phyloP scores from a whole-genome alignment of 169 alveolate genomes.

The Babesia ovata region DNA sequence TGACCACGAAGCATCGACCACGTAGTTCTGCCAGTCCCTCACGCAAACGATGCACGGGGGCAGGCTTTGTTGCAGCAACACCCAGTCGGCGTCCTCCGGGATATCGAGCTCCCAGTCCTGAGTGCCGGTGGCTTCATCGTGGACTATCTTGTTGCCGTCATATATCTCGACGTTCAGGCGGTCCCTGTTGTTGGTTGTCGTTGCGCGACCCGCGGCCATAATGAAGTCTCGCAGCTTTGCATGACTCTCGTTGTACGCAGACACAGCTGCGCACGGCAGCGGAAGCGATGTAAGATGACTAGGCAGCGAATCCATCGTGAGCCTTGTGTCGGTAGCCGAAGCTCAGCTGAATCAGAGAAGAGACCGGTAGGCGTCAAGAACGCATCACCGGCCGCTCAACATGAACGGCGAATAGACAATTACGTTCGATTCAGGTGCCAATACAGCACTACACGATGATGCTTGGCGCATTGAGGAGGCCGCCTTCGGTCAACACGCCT shows the following conservation, averaged over 20 bases:
- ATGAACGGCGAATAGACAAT: no score
- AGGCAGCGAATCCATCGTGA: constrained; percentile 40
- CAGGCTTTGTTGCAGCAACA: constrained; percentile 13
- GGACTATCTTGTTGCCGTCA: neutral
- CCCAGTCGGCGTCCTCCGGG: constrained; percentile 33
- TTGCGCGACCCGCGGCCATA: constrained; percentile 21
- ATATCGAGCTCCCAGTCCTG: constrained; percentile 8
- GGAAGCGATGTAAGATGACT: constrained; percentile 34
- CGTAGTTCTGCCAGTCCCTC: constrained; percentile 59
- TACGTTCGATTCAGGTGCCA: no score
- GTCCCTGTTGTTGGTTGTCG: constrained; percentile 16
- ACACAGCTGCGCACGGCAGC: constrained; percentile 60
- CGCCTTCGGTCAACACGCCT: no score
- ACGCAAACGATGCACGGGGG: constrained; percentile 57
- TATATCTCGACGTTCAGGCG: constrained; percentile 26
- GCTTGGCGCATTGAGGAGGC: no score
- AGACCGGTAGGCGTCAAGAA: no score
- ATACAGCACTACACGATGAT: no score
- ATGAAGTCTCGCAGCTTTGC: constrained; percentile 21
- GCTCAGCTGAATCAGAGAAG: neutral
- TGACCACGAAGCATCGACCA: constrained; percentile 24
- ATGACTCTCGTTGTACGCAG: constrained; percentile 15
- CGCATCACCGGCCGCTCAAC: no score
- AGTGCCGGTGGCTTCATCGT: neutral
- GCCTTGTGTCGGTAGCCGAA: neutral